phyloP scores from a whole-genome alignment of 1,284 basidiomycete species.

The Rhodotorula sp. region DNA sequence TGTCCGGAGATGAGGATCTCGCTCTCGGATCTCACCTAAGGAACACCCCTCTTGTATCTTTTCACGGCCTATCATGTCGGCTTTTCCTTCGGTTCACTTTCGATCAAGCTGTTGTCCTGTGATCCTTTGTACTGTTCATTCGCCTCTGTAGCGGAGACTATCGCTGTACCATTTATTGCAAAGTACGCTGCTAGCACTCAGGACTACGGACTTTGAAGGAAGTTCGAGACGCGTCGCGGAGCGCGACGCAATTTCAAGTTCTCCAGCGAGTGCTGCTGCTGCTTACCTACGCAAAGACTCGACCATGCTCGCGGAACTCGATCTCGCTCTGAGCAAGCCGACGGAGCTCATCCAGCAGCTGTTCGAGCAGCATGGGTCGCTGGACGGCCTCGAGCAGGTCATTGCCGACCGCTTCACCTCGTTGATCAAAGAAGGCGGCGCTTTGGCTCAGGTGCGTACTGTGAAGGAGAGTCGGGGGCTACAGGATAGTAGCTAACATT shows the following conservation, averaged over 20 bases:
- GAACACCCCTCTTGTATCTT: too few species aligned
- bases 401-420: constrained; percentile 19
- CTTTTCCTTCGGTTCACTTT: neutral
- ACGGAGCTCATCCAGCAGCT: constrained; percentile 20
- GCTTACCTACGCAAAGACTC: neutral
- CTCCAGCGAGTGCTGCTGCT: too few species aligned
- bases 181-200: too few species aligned
- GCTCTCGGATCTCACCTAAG: too few species aligned
- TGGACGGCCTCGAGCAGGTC: constrained; percentile 33
- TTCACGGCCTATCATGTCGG: neutral
- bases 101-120: neutral
- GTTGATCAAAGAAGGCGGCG: constrained; percentile 6
- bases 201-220: too few species aligned
- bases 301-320: constrained; percentile 36
- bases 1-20: neutral
- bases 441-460: constrained; percentile 11
- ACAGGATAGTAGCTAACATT: neutral
- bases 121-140: too few species aligned
- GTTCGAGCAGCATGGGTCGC: constrained; percentile 9
- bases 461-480: rapidly evolving
- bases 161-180: too few species aligned
- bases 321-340: constrained; percentile 27
- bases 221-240: neutral
- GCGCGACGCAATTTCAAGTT: neutral
- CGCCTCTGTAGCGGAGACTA: too few species aligned